These are phyloP conservation scores for Nicotiana rustica DNA, from an alignment of 305 asterid species.

Conservation along the genomic window DNA sequence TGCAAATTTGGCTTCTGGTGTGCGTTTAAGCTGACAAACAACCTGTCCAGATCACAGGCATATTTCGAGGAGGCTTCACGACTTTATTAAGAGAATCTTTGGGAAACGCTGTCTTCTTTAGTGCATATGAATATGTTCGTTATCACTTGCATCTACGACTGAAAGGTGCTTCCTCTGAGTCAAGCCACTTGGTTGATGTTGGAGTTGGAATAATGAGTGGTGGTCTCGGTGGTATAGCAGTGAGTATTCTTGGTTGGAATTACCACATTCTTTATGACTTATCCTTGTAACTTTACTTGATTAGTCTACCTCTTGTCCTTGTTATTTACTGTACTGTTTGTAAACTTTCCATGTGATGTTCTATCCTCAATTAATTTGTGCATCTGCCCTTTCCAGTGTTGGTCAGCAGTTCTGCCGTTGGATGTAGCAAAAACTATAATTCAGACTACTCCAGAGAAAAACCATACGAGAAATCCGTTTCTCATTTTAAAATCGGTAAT, in stretches of 20 bases:
- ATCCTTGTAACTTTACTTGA: slow-evolving; percentile 13
- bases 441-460: slow-evolving; percentile 71
- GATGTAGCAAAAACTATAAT: slow-evolving; percentile 96
- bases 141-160: slow-evolving; percentile 67
- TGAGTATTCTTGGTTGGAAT: slow-evolving; percentile 47
- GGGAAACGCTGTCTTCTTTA: slow-evolving; percentile 89
- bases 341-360: slow-evolving; percentile 31
- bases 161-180: slow-evolving; percentile 60
- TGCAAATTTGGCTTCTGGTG: slow-evolving; percentile 35
- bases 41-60: slow-evolving; percentile 74
- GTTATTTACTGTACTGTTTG: neutral
- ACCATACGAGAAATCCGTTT: slow-evolving; percentile 75
- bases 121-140: slow-evolving; percentile 84
- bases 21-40: slow-evolving; percentile 52
- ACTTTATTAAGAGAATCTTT: slow-evolving; percentile 84
- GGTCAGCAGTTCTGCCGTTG: slow-evolving; percentile 82
- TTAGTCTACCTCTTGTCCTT: slow-evolving; percentile 15
- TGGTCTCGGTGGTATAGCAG: slow-evolving; percentile 90
- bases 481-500: slow-evolving; percentile 68
- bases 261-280: neutral
- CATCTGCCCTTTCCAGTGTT: slow-evolving; percentile 60
- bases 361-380: slow-evolving; percentile 16
- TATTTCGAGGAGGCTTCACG: slow-evolving; percentile 84
- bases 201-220: slow-evolving; percentile 92
- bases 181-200: slow-evolving; percentile 64